Conservation (phyloP, 306 rosid genomes). For the Clitoria ternatea region DNA sequence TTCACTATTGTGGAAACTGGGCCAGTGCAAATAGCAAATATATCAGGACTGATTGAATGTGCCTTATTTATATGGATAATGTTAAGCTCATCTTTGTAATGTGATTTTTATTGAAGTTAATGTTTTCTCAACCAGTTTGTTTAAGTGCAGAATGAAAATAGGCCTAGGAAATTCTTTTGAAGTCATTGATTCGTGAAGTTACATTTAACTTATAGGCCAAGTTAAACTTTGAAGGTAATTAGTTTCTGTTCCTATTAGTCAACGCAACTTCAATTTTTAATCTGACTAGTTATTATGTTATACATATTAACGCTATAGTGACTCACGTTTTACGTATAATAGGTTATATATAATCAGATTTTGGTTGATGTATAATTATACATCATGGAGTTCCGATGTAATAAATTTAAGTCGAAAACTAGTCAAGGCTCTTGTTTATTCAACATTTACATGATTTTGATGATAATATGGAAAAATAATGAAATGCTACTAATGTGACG, state of each 20-base stretch:
- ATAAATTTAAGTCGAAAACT: background rate
- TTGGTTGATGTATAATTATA: background rate
- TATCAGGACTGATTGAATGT: slow-evolving; percentile 34
- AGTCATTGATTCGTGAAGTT: background rate
- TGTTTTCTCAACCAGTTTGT: slow-evolving; percentile 15
- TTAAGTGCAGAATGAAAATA: slow-evolving; percentile 10
- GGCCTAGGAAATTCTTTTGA: background rate
- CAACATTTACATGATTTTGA: background rate
- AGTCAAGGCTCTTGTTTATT: background rate
- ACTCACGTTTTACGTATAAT: too few relatives aligned
- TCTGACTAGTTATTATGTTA: background rate
- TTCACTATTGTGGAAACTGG: slow-evolving; percentile 25
- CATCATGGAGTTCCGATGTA: background rate
- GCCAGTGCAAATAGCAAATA: slow-evolving; percentile 26
- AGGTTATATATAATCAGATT: too few relatives aligned
- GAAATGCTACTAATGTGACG: background rate
- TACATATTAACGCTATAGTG: background rate
- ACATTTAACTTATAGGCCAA: background rate
- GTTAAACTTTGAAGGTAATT: background rate
- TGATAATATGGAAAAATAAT: background rate
- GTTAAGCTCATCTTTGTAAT: slow-evolving; percentile 33
- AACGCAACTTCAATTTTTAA: background rate
- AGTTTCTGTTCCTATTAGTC: background rate
- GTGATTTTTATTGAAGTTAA: slow-evolving; percentile 26
- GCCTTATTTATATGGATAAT: slow-evolving; percentile 43